Conservation (phyloP, 345 rosid species). For the Draba incana region DNA sequence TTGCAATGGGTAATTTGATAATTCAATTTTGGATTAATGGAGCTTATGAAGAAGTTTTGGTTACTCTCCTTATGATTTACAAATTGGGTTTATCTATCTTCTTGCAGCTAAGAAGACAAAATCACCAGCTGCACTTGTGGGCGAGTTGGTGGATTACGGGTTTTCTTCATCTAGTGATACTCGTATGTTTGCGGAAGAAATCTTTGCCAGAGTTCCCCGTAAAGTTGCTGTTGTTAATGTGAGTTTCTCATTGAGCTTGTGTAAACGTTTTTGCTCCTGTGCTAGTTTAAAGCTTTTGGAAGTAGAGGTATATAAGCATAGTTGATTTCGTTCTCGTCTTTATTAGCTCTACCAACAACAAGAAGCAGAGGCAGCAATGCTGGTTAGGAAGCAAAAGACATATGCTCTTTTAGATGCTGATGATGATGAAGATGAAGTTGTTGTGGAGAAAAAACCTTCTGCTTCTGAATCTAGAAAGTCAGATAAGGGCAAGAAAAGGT, state of each 20-base stretch:
- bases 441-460: constrained; percentile 44
- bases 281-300: constrained; percentile 8
- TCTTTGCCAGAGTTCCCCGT: constrained; percentile 62
- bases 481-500: constrained; percentile 63
- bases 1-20: constrained; percentile 58
- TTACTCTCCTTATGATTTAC: background rate
- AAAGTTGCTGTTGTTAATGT: constrained; percentile 55
- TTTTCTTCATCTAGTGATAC: constrained; percentile 59
- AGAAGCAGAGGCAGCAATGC: constrained; percentile 85
- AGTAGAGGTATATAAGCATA: background rate
- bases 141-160: constrained; percentile 57
- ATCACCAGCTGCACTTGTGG: constrained; percentile 59
- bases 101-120: constrained; percentile 71
- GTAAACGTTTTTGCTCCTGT: background rate
- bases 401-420: constrained; percentile 81
- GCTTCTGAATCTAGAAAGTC: constrained; percentile 51
- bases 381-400: constrained; percentile 70
- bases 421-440: constrained; percentile 48
- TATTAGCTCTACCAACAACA: constrained; percentile 73
- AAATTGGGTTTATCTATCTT: constrained; percentile 6
- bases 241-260: constrained; percentile 39
- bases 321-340: background rate
- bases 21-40: constrained; percentile 10
- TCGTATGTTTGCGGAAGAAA: constrained; percentile 58
- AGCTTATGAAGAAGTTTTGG: constrained; percentile 21